Evolutionary conservation across 306 rosid genomes (phyloP).

Genomic region (Quercus bicolor): DNA sequence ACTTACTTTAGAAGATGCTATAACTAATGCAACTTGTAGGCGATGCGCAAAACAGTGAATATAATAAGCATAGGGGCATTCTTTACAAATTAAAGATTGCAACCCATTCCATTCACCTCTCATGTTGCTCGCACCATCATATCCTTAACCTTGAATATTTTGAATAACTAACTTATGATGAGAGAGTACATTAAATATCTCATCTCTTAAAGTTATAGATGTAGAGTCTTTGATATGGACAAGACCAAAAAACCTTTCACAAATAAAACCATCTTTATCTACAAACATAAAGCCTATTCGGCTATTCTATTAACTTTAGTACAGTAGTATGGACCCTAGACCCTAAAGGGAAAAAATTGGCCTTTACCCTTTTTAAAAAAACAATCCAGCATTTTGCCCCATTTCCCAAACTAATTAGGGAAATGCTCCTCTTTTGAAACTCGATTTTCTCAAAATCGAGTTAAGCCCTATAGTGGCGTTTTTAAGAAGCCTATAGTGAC

Average conservation of each 20-base stretch:
- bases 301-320: too few relatives aligned
- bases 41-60: constrained; percentile 1
- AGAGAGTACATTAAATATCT: neutral
- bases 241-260: neutral
- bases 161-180: neutral
- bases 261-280: neutral
- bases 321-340: too few relatives aligned
- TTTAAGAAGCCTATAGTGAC: too few relatives aligned
- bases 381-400: too few relatives aligned
- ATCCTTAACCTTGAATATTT: neutral
- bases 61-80: constrained; percentile 1
- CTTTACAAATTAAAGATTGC: neutral
- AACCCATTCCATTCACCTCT: neutral
- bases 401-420: too few relatives aligned
- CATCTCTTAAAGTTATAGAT: neutral
- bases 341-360: too few relatives aligned
- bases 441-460: too few relatives aligned
- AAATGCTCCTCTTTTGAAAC: too few relatives aligned
- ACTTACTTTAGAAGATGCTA: neutral
- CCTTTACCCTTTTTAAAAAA: too few relatives aligned
- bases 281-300: neutral
- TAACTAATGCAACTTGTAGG: neutral
- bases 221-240: neutral
- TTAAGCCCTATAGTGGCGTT: too few relatives aligned
- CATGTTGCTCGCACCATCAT: constrained; percentile 5